phyloP scores from a whole-genome alignment of 192 early-diverging fungal species.

The Backusella sp. region DNA sequence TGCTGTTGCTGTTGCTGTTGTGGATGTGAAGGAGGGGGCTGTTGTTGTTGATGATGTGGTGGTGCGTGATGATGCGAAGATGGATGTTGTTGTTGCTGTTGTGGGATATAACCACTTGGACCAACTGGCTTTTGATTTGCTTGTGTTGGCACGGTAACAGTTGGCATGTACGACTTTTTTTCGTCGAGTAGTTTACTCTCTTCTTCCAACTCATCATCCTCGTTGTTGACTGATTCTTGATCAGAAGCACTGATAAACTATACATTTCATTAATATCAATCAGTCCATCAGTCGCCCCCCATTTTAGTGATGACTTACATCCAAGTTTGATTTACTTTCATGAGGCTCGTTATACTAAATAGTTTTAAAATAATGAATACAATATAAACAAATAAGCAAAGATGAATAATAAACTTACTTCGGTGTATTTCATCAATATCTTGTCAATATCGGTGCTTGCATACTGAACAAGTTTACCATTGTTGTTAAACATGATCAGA shows the following conservation, averaged over 20 bases:
- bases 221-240: not conserved
- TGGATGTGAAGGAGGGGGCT: not conserved
- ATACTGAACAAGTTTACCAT: conserved; percentile 93
- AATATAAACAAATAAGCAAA: not conserved
- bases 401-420: conserved; percentile 40
- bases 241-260: conserved; percentile 32
- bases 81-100: not conserved
- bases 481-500: conserved; percentile 91
- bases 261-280: not conserved
- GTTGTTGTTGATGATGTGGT: not conserved
- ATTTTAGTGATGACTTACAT: conserved; percentile 22
- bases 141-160: conserved; percentile 15
- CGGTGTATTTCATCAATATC: conserved; percentile 91
- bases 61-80: not conserved
- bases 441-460: conserved; percentile 95
- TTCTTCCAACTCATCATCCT: conserved; percentile 9
- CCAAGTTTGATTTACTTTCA: conserved; percentile 41
- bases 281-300: not conserved
- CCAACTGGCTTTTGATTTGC: not conserved
- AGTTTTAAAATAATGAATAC: not conserved
- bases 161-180: conserved; percentile 8
- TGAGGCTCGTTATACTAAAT: conserved; percentile 40
- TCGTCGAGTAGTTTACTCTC: not conserved
- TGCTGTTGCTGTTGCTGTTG: conserved; percentile 20
- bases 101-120: not conserved